phyloP scores from a whole-genome alignment of 148 eudicot species.

The Spergularia bocconei region DNA sequence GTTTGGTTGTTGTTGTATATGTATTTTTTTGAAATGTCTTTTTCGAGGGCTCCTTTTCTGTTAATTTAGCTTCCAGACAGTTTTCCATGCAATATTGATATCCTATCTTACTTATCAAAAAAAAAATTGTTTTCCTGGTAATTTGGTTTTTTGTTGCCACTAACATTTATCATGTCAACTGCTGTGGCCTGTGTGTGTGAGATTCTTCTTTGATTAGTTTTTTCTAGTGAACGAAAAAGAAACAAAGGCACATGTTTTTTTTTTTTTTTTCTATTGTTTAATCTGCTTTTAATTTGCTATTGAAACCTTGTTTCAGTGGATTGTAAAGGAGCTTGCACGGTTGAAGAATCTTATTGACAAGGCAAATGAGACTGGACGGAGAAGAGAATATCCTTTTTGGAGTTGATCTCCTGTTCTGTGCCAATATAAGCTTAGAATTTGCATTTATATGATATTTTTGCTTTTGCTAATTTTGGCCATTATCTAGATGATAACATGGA shows the following conservation, averaged over 20 bases:
- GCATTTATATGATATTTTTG: not conserved
- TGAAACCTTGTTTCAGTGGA: conserved; percentile 18
- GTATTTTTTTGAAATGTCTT: no score
- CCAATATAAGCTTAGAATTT: not conserved
- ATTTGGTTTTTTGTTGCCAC: not conserved
- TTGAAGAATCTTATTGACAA: conserved; percentile 34
- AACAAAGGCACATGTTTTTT: not conserved
- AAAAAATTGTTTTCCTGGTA: not conserved
- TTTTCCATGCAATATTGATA: not conserved
- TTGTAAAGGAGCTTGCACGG: conserved; percentile 29
- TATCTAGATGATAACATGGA: not conserved
- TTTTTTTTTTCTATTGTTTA: not conserved
- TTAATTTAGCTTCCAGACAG: not conserved
- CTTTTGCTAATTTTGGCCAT: not conserved
- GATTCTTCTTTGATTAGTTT: not conserved
- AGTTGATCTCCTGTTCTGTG: conserved; percentile 3
- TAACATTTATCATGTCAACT: not conserved
- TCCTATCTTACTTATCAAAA: no score
- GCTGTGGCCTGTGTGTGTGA: not conserved
- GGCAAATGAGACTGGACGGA: conserved; percentile 36
- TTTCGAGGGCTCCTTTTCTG: not conserved
- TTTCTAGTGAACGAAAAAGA: not conserved
- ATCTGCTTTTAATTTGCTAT: conserved; percentile 7
- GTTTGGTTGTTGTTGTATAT: no score
- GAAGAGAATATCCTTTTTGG: conserved; percentile 36